Conservation (phyloP, 202 grass and related monocot genomes). For the Elaeis oleifera region DNA sequence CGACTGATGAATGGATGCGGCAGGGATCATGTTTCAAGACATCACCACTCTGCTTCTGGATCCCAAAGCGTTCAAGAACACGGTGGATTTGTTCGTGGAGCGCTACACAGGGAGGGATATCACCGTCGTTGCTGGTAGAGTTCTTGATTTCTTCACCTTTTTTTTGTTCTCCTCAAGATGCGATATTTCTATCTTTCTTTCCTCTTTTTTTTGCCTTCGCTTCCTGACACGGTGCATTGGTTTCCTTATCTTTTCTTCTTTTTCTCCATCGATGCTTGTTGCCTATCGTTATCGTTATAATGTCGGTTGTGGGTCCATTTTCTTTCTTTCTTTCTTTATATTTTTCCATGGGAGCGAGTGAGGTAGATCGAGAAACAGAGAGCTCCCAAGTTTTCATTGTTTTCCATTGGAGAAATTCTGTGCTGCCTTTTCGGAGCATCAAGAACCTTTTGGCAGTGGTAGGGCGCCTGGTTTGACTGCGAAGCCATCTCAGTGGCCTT, state of each 20-base stretch:
- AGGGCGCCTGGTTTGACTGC: slow-evolving; percentile 24
- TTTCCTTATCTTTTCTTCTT: not conserved
- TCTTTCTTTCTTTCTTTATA: too few relatives aligned
- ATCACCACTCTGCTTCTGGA: slow-evolving; percentile 20
- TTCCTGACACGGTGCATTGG: not conserved
- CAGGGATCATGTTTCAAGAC: slow-evolving; percentile 21
- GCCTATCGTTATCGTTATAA: slow-evolving; percentile 12
- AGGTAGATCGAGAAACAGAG: not conserved
- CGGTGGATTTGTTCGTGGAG: slow-evolving; percentile 23
- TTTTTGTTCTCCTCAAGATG: too few relatives aligned
- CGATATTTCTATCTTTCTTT: not conserved
- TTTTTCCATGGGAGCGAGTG: not conserved
- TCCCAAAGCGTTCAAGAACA: slow-evolving; percentile 16
- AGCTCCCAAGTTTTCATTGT: not conserved
- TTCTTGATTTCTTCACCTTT: not conserved
- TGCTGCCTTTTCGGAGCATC: slow-evolving; percentile 14
- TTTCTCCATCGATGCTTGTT: slow-evolving; percentile 11
- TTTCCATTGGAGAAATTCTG: not conserved
- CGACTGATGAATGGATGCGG: not conserved
- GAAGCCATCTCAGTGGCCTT: slow-evolving; percentile 3
- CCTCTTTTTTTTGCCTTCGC: not conserved
- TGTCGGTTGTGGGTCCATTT: slow-evolving; percentile 9
- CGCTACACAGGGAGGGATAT: slow-evolving; percentile 21
- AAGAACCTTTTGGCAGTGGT: slow-evolving; percentile 19
- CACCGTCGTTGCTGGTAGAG: slow-evolving; percentile 42